Base-by-base conservation (phyloP, 441 rosid genomes). In the Rhodomyrtus psidioides region DNA sequence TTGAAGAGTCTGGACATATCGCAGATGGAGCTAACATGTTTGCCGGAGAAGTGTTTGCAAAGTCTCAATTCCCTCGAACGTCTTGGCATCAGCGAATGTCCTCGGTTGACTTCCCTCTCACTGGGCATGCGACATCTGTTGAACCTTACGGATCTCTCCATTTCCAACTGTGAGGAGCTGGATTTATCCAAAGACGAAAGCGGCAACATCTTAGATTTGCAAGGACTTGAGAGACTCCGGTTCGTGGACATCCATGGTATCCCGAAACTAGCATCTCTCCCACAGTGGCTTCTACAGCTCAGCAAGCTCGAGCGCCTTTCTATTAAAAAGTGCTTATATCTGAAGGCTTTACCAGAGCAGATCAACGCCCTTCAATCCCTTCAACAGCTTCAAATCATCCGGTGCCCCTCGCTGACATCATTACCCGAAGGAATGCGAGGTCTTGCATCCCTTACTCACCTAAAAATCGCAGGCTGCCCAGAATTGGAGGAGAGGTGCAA, bases 371-470 rank as follows among this genome's bases (percentile, higher is more conserved):
- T 55, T 55, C 58, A 4, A 9, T 55, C 58, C 9, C 58, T 55
- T 17, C n/a, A 23, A 55, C 0, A 0, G 5, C n/a, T 55, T 9
- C 0, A 1, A 9, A 23, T 23, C 58, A 1, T 0, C 1, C 0
- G 2, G 6, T 56, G 59, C 13, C 5, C 2, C 58, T 55, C 26
- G 6, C 4, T 55, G n/a, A 55, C 58, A 23, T 55, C n/a, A 23
- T 23, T 55, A 23, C 58, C 58, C 4, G 12, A 55, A 55, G 12
- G n/a, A 55, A 56, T 56, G 27, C n/a, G 1, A 24, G 10, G 14
- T 14, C 60, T 57, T 12, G 2, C 14, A 10, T 57, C 15, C 28
- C 28, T 57, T 26, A 57, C 1, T 12, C 7, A 9, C 28, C 16
- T 57, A 26, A 0, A 0, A 2, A 57, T 57, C 8, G 6, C 0